Percentiles rank a stretch among this genome's conserved stretches.
These are phyloP conservation scores for Plicaturopsis crispa DNA, from an alignment of 768 basidiomycete genomes.

Conservation along the genomic window DNA sequence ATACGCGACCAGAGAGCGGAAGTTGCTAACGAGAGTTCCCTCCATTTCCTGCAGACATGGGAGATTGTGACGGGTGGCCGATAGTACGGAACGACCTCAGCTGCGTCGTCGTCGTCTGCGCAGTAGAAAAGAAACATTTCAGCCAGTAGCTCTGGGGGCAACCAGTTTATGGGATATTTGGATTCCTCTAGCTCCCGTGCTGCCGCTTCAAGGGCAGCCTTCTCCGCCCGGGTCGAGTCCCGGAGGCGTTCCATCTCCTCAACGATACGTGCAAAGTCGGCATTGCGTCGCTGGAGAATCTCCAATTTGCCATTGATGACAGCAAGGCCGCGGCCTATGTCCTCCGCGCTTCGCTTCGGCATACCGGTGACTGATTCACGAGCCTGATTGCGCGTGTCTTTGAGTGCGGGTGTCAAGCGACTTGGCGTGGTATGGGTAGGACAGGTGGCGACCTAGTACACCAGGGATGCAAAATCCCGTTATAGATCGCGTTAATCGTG, in stretches of 20 bases:
- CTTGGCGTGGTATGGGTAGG: no score
- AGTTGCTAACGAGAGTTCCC: constrained; percentile 32
- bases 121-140: constrained; percentile 30
- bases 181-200: constrained; percentile 28
- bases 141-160: constrained; percentile 40
- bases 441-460: no score
- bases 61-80: constrained; percentile 32
- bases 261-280: constrained; percentile 31
- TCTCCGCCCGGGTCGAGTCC: constrained; percentile 26
- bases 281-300: constrained; percentile 27
- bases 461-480: no score
- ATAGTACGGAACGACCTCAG: constrained; percentile 19
- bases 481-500: no score
- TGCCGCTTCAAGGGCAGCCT: constrained; percentile 19
- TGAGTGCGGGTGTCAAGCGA: no score
- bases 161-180: constrained; percentile 40
- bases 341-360: constrained; percentile 15
- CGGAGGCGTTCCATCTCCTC: constrained; percentile 31
- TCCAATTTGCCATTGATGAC: constrained; percentile 30
- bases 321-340: constrained; percentile 29
- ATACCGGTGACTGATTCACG: no score
- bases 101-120: constrained; percentile 16
- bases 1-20: constrained; percentile 39
- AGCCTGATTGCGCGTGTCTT: no score
- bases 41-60: constrained; percentile 45